A percentile compares a stretch with the other conserved stretches of the same genome.
These are phyloP conservation scores for Pinus taeda DNA, from an alignment of 75 land plant species.

Conservation along the genomic window DNA sequence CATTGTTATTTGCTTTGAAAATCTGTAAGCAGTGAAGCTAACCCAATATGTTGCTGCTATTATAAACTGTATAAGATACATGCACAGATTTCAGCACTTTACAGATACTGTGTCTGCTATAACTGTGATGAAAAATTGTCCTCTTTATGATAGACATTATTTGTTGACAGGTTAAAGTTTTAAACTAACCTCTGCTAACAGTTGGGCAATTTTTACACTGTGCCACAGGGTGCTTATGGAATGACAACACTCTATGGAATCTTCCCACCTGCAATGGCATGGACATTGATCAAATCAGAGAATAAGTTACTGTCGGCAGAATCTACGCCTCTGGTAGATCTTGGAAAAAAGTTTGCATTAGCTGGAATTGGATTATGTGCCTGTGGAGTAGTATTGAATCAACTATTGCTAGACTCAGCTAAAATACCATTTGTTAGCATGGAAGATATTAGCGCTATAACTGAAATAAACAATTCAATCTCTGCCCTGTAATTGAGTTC, in stretches of 20 bases:
- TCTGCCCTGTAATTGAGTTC: background rate
- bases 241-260: slow-evolving; percentile 78
- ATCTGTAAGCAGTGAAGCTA: background rate
- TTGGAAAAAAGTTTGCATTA: slow-evolving; percentile 36
- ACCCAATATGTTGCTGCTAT: background rate
- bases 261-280: slow-evolving; percentile 88
- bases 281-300: slow-evolving; percentile 27
- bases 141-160: background rate
- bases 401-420: slow-evolving; percentile 39
- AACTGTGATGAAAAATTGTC: background rate
- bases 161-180: background rate
- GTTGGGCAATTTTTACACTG: background rate
- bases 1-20: background rate
- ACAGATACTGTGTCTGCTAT: background rate
- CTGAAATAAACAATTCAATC: slow-evolving; percentile 5
- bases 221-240: slow-evolving; percentile 67
- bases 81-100: background rate
- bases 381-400: slow-evolving; percentile 51
- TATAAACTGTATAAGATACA: background rate
- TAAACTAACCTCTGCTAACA: background rate
- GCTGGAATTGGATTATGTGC: slow-evolving; percentile 54
- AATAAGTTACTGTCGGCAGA: slow-evolving; percentile 5
- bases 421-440: background rate
- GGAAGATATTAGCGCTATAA: background rate
- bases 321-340: background rate